Evolutionary conservation across 2,329 filamentous ascomycete species (phyloP), one percentile per base, ranked within the genome.

Genomic region (Arthroderma sp.): DNA sequence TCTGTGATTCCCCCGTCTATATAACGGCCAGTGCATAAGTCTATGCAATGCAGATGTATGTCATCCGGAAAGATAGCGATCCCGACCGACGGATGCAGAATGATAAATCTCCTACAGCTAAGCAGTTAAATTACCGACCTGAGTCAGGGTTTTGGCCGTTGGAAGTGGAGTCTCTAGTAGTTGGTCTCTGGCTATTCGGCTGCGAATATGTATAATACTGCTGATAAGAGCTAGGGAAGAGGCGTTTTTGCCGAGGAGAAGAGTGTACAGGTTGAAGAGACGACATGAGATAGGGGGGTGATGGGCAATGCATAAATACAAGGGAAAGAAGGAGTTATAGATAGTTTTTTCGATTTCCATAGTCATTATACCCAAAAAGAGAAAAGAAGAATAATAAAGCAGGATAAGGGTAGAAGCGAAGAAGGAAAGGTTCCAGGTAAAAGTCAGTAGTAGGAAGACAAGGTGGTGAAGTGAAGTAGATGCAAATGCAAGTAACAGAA

Each of bases 321-420:
- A 31, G 21, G 39, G 21, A 33, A 52, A n/a, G 23, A 13, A 33
- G 35, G 5, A 35, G 13, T 8, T 51, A 51, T 31, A 15, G 13
- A 51, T 51, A 33, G 28, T 51, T n/a, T 51, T 31, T 51, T 51
- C 44, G 23, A 21, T 35, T 51, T 51, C 47, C 47, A 51, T 25
- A 28, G 47, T 33, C 47, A 51, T 51, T 51, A 51, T 51, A 51
- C 47, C 52, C 33, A 54, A 53, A 17, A 53, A 54, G 39, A 54
- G 21, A 38, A 54, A 54, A 15, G 37, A 39, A 39, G n/a, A 41
- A 41, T 3, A 21, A 13, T 38, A 54, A 33, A 23, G 33, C 4
- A 25, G 33, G 25, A 38, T 15, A 37, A 53, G n/a, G 37, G 6
- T 11, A 19, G 15, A 54, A 25, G 21, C 19, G 33, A 25, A 17